A percentile compares a stretch with the other conserved stretches of the same genome.
Conservation (phyloP, 192 early-diverging fungal species). For the Gaertneriomyces sp. region DNA sequence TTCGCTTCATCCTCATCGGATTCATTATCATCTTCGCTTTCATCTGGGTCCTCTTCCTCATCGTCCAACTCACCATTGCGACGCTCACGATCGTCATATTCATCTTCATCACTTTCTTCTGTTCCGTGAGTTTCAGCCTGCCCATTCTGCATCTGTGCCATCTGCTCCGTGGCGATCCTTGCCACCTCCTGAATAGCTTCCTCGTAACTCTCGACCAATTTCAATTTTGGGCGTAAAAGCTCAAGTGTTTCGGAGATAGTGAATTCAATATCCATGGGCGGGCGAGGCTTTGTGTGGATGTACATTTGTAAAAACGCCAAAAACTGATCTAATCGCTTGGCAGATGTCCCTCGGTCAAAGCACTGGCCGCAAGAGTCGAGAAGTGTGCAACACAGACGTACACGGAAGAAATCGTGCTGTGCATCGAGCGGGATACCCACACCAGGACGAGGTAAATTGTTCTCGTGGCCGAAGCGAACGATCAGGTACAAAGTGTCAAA, state of each 20-base stretch:
- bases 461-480: conserved; percentile 78
- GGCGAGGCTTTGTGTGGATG: conserved; percentile 70
- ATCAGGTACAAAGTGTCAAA: conserved; percentile 85
- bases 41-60: conserved; percentile 34
- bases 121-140: conserved; percentile 25
- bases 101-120: conserved; percentile 42
- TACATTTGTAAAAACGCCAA: conserved; percentile 85
- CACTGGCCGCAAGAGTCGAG: conserved; percentile 84
- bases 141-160: conserved; percentile 46
- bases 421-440: conserved; percentile 67
- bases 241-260: conserved; percentile 78
- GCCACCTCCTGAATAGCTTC: conserved; percentile 73
- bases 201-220: conserved; percentile 66
- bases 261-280: conserved; percentile 89
- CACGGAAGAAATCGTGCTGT: conserved; percentile 86
- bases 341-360: conserved; percentile 65
- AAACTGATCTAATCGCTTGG: conserved; percentile 69
- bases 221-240: conserved; percentile 55
- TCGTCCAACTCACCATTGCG: conserved; percentile 40
- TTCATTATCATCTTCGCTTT: conserved; percentile 41
- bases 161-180: conserved; percentile 48
- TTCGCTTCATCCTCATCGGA: conserved; percentile 48
- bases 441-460: conserved; percentile 47
- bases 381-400: conserved; percentile 79
- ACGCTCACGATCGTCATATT: conserved; percentile 31